Percentiles rank a stretch among this genome's conserved stretches.
phyloP scores from a whole-genome alignment of 257 asterid genomes.

The Leonotis leonurus region DNA sequence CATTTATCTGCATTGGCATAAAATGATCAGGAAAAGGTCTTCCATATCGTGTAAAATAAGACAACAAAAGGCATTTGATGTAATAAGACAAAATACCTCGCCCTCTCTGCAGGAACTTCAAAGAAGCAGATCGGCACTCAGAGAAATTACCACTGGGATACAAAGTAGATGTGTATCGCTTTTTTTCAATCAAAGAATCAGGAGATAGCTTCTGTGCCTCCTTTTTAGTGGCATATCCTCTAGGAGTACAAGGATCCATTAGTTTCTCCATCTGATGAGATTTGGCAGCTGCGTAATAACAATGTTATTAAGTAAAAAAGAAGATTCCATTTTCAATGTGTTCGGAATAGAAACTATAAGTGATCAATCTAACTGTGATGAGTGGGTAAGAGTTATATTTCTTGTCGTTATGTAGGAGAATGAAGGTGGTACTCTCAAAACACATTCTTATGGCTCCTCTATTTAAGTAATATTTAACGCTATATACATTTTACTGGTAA shows the following conservation, averaged over 20 bases:
- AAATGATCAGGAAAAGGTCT: too few relatives aligned
- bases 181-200: conserved; percentile 36
- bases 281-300: conserved; percentile 47
- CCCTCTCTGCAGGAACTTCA: conserved; percentile 68
- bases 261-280: conserved; percentile 38
- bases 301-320: conserved; percentile 12
- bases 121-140: conserved; percentile 78
- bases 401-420: not conserved
- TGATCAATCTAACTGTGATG: not conserved
- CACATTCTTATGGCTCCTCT: not conserved
- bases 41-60: too few relatives aligned
- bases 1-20: conserved; percentile 54
- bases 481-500: not conserved
- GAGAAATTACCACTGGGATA: conserved; percentile 88
- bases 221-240: conserved; percentile 52
- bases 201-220: conserved; percentile 44
- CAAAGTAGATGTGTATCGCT: conserved; percentile 38
- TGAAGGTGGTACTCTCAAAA: not conserved
- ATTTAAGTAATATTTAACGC: not conserved
- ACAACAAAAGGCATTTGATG: not conserved
- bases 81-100: conserved; percentile 47
- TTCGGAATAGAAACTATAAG: not conserved
- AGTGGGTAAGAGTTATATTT: not conserved
- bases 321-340: not conserved
- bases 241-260: conserved; percentile 87